Evolutionary conservation across 169 alveolate species (phyloP).

Genomic region (Babesia ovis): DNA sequence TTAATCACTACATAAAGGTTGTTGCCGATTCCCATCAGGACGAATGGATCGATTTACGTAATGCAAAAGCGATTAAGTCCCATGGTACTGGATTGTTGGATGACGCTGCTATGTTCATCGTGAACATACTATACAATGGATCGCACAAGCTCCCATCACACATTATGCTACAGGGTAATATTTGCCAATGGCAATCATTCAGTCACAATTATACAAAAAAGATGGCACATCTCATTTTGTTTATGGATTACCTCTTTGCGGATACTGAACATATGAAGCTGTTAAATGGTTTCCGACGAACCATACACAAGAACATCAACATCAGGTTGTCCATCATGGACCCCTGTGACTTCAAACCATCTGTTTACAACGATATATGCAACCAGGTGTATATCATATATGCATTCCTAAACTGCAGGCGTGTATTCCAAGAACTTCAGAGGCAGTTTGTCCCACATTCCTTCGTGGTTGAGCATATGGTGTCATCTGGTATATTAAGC

Average conservation of each 20-base stretch:
- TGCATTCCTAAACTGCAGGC: slow-evolving; percentile 10
- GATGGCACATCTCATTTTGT: not conserved
- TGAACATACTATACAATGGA: slow-evolving; percentile 6
- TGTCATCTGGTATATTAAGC: not conserved
- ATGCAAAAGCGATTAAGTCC: no score
- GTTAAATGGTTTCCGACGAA: slow-evolving; percentile 14
- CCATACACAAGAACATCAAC: slow-evolving; percentile 31
- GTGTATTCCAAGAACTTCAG: not conserved
- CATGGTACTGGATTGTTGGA: not conserved
- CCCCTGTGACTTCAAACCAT: not conserved
- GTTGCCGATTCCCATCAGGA: not conserved
- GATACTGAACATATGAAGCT: not conserved
- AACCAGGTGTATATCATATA: not conserved
- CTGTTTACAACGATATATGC: not conserved
- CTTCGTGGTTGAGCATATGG: slow-evolving; percentile 18
- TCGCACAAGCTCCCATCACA: slow-evolving; percentile 1
- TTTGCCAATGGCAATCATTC: slow-evolving; percentile 40
- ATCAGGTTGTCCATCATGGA: not conserved
- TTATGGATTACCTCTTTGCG: slow-evolving; percentile 2
- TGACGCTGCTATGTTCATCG: slow-evolving; percentile 10
- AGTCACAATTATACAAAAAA: slow-evolving; percentile 3
- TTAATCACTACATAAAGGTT: not conserved
- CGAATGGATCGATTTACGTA: slow-evolving; percentile 20
- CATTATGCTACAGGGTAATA: slow-evolving; percentile 12
- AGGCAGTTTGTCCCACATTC: not conserved